Conservation (phyloP, 352 stramenopile genomes). For the Elongisporangium undulatum region DNA sequence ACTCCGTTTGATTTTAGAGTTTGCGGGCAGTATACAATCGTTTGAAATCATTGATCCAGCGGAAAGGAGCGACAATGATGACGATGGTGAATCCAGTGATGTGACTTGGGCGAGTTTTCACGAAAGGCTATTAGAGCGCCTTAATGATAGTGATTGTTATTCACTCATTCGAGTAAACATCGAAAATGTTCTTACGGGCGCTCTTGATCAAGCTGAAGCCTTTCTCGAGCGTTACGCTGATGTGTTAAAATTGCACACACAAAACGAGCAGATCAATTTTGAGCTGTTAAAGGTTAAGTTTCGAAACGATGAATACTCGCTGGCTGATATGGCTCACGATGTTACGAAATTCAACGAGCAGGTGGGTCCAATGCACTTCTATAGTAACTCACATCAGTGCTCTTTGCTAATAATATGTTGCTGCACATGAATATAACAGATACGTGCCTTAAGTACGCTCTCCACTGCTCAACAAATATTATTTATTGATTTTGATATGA, state of each 20-base stretch:
- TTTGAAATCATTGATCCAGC: constrained; percentile 8
- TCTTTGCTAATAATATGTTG: constrained; percentile 1
- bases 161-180: constrained; percentile 30
- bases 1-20: constrained; percentile 37
- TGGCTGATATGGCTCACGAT: constrained; percentile 36
- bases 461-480: constrained; percentile 17
- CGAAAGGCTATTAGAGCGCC: constrained; percentile 23
- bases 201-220: constrained; percentile 10
- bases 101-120: constrained; percentile 2
- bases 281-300: constrained; percentile 37
- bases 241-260: constrained; percentile 23
- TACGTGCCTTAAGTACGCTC: constrained; percentile 16
- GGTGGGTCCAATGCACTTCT: constrained; percentile 18
- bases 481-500: constrained; percentile 43
- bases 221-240: constrained; percentile 30
- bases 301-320: constrained; percentile 32
- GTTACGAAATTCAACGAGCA: constrained; percentile 30
- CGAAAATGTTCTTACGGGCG: constrained; percentile 28
- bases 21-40: constrained; percentile 43
- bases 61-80: not conserved
- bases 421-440: constrained; percentile 2
- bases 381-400: not conserved
- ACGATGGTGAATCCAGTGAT: constrained; percentile 9
- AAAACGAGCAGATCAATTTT: constrained; percentile 49
- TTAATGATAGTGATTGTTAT: constrained; percentile 29